Evolutionary conservation across 2,329 filamentous ascomycete genomes (phyloP).

Genomic region (Camillea tinctor): DNA sequence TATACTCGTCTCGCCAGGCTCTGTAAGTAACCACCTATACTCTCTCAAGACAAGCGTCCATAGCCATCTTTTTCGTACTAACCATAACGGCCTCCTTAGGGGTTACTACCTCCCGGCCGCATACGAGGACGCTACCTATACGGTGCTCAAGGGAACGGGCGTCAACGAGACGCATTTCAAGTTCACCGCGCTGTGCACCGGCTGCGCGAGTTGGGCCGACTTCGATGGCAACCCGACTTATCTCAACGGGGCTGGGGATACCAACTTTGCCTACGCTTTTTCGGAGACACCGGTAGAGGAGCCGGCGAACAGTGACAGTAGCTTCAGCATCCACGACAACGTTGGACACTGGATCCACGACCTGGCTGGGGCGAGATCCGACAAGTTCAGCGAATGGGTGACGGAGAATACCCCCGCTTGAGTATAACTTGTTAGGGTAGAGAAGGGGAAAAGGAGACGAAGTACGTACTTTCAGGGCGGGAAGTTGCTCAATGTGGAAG

Average conservation of each 20-base stretch:
- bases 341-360: constrained; percentile 42
- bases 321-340: constrained; percentile 44
- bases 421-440: background rate
- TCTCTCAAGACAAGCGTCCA: too few species aligned
- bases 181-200: constrained; percentile 36
- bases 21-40: constrained; percentile 29
- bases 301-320: constrained; percentile 34
- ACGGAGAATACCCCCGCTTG: constrained; percentile 19
- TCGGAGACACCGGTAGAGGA: constrained; percentile 37
- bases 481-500: too few species aligned
- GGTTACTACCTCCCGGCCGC: constrained; percentile 35
- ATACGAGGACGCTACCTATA: constrained; percentile 34
- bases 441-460: background rate
- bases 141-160: constrained; percentile 35
- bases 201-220: constrained; percentile 43
- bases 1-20: constrained; percentile 40
- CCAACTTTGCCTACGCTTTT: constrained; percentile 41
- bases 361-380: constrained; percentile 33
- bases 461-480: too few species aligned
- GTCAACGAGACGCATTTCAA: constrained; percentile 37
- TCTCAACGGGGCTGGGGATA: constrained; percentile 38
- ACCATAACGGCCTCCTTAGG: constrained; percentile 20
- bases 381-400: constrained; percentile 35
- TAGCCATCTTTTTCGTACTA: background rate
- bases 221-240: constrained; percentile 38